Conservation (phyloP, 805 yeast species). For the Saccharomycopsis sp. region DNA sequence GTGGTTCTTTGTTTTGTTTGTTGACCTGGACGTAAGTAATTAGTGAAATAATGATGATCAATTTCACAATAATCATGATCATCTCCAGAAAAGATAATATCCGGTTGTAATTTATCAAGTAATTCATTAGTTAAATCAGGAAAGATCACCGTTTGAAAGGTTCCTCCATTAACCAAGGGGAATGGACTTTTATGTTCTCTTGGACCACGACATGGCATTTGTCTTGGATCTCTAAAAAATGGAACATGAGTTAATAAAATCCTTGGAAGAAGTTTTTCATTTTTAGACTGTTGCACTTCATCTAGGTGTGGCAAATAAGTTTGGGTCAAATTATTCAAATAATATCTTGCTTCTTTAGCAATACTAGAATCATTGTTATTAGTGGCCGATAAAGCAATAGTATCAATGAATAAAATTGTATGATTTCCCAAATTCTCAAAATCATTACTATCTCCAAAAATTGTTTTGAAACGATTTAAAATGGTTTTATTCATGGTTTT, state of each 20-base stretch:
- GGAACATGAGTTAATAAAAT: slow-evolving; percentile 85
- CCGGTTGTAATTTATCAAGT: slow-evolving; percentile 51
- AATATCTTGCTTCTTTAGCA: slow-evolving; percentile 34
- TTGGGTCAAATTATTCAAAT: slow-evolving; percentile 29
- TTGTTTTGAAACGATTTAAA: slow-evolving; percentile 50
- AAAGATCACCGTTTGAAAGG: slow-evolving; percentile 85
- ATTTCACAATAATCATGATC: slow-evolving; percentile 94
- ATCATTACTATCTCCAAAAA: slow-evolving; percentile 56
- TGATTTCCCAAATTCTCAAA: slow-evolving; percentile 52
- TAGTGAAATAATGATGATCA: slow-evolving; percentile 33
- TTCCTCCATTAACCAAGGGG: slow-evolving; percentile 66
- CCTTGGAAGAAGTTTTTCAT: slow-evolving; percentile 36
- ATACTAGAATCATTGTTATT: slow-evolving; percentile 32
- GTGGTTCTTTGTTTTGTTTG: slow-evolving; percentile 20
- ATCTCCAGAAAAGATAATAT: slow-evolving; percentile 76
- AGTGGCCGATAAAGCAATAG: slow-evolving; percentile 68
- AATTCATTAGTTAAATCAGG: slow-evolving; percentile 47
- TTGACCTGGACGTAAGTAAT: neutral
- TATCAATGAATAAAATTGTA: slow-evolving; percentile 66
- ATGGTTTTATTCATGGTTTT: slow-evolving; percentile 49
- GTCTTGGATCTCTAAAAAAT: slow-evolving; percentile 53
- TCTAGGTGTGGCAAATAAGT: slow-evolving; percentile 21
- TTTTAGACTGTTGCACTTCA: slow-evolving; percentile 17
- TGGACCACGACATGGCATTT: slow-evolving; percentile 60
- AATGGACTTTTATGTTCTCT: slow-evolving; percentile 62